Conservation (phyloP, 2,329 filamentous ascomycete genomes). For the Arthroderma sp. region DNA sequence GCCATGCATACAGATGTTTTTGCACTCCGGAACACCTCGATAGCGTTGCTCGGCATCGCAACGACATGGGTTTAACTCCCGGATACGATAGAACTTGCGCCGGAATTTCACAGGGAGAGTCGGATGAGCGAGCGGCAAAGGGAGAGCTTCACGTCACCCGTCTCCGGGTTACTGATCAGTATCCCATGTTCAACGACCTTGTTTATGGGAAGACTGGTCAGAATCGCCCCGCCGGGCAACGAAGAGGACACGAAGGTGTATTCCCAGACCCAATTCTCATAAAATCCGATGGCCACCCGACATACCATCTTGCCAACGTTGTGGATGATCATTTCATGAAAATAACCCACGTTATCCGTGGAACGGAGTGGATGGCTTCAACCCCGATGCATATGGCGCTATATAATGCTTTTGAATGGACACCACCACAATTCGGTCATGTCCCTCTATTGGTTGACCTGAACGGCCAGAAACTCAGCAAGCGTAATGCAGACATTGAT, state of each 20-base stretch:
- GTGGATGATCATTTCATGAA: conserved; percentile 92
- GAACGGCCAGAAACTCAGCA: conserved; percentile 69
- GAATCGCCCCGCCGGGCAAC: conserved; percentile 35
- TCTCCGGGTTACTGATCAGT: conserved; percentile 52
- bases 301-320: conserved; percentile 95
- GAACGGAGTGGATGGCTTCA: conserved; percentile 88
- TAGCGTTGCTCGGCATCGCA: conserved; percentile 50
- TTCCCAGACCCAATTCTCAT: conserved; percentile 77
- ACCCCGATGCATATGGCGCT: conserved; percentile 66
- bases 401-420: conserved; percentile 69
- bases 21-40: conserved; percentile 63
- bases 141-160: conserved; percentile 68
- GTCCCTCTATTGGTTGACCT: conserved; percentile 61
- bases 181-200: conserved; percentile 59
- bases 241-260: conserved; percentile 32
- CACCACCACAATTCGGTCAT: conserved; percentile 63
- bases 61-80: conserved; percentile 45
- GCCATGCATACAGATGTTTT: conserved; percentile 85
- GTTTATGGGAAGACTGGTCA: conserved; percentile 56
- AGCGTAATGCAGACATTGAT: conserved; percentile 60
- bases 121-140: conserved; percentile 54
- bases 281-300: conserved; percentile 84
- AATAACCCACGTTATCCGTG: conserved; percentile 89
- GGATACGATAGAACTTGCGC: conserved; percentile 65
- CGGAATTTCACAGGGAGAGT: conserved; percentile 53